A percentile compares a stretch with the other conserved stretches of the same genome.
Evolutionary conservation across 140 eudicot genomes (phyloP).

Genomic region (Flaveria floridana): DNA sequence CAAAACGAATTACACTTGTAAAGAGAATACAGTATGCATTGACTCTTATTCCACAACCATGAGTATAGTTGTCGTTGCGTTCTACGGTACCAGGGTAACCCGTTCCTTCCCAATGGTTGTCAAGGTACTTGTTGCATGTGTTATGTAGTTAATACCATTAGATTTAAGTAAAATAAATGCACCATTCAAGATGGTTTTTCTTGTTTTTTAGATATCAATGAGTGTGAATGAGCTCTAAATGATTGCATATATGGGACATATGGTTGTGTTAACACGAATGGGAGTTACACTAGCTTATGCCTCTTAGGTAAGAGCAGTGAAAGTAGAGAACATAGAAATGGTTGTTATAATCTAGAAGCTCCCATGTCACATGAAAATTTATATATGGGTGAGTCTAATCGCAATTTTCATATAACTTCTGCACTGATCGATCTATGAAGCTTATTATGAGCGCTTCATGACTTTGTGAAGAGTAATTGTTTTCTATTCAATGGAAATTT

Average conservation of each 20-base stretch:
- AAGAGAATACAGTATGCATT: slow-evolving; percentile 29
- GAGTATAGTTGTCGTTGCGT: slow-evolving; percentile 41
- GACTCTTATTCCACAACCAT: not conserved
- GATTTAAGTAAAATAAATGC: not conserved
- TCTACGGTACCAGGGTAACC: slow-evolving; percentile 34
- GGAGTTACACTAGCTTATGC: slow-evolving; percentile 40
- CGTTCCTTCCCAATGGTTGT: slow-evolving; percentile 39
- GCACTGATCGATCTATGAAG: not conserved
- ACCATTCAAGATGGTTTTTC: not conserved
- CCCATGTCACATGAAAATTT: not conserved
- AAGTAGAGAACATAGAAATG: slow-evolving; percentile 33
- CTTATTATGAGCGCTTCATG: not conserved
- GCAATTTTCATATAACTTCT: not conserved
- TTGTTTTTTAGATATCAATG: slow-evolving; percentile 34
- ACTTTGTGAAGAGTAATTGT: not conserved
- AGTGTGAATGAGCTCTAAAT: slow-evolving; percentile 23
- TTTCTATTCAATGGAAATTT: not conserved
- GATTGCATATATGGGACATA: slow-evolving; percentile 20
- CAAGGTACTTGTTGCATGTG: slow-evolving; percentile 26
- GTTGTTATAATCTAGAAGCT: slow-evolving; percentile 21
- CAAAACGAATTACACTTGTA: slow-evolving; percentile 11
- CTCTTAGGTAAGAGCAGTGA: slow-evolving; percentile 38
- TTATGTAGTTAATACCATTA: not conserved
- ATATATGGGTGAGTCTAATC: slow-evolving; percentile 10
- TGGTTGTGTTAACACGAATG: slow-evolving; percentile 30